A percentile compares a stretch with the other conserved stretches of the same genome.
phyloP scores from a whole-genome alignment of 2,329 filamentous ascomycete species.

The Claviceps fusiformis region DNA sequence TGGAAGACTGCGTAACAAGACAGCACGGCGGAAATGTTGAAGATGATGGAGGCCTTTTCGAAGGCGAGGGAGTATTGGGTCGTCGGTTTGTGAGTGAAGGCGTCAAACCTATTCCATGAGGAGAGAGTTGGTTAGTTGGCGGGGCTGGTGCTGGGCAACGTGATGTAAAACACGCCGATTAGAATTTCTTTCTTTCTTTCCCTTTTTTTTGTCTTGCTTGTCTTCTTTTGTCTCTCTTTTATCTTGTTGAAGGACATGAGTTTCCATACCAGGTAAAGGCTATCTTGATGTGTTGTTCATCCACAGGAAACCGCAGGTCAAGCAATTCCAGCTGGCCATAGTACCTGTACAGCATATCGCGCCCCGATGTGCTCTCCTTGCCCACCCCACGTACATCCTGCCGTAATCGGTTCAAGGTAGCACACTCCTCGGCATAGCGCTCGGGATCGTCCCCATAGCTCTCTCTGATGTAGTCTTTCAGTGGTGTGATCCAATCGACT shows the following conservation, averaged over 20 bases:
- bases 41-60: conserved; percentile 97
- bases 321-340: conserved; percentile 94
- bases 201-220: too few relatives aligned
- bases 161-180: neutral
- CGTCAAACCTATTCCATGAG: conserved; percentile 63
- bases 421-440: conserved; percentile 89
- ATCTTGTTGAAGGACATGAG: neutral
- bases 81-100: conserved; percentile 98
- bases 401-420: conserved; percentile 80
- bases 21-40: conserved; percentile 95
- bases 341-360: conserved; percentile 91
- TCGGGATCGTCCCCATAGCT: conserved; percentile 96
- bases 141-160: neutral
- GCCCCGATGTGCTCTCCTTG: conserved; percentile 85
- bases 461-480: conserved; percentile 86
- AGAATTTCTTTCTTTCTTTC: too few relatives aligned
- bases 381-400: conserved; percentile 98
- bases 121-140: neutral
- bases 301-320: conserved; percentile 88
- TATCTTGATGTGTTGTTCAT: conserved; percentile 98
- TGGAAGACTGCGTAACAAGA: conserved; percentile 92
- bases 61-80: conserved; percentile 93
- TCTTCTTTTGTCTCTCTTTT: neutral
- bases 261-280: conserved; percentile 78
- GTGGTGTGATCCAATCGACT: conserved; percentile 89